These are phyloP conservation scores for Pilatotrama ljubarskyi DNA, from an alignment of 768 basidiomycete genomes.

Conservation along the genomic window DNA sequence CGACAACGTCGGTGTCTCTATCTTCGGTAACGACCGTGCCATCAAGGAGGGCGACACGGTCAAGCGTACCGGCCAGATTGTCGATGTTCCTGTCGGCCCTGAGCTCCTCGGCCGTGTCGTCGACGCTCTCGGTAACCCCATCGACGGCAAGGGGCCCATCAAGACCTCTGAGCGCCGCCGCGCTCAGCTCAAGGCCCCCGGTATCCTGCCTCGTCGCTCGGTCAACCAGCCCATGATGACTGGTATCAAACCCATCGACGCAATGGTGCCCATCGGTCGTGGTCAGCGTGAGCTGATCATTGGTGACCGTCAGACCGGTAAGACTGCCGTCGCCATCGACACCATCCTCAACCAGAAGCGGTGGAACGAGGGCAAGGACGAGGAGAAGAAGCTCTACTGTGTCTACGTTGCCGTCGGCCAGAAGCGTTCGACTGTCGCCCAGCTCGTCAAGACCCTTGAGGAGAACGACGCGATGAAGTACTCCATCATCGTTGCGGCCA, in stretches of 20 bases:
- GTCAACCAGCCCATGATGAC: constrained; percentile 99
- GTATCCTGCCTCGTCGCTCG: constrained; percentile 98
- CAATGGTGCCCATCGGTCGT: constrained; percentile 99
- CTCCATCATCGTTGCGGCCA: constrained; percentile 98
- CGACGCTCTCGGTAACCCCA: constrained; percentile 99
- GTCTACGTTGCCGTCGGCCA: constrained; percentile 99
- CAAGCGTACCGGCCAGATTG: constrained; percentile 99
- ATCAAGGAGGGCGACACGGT: constrained; percentile 99
- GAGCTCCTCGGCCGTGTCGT: constrained; percentile 98
- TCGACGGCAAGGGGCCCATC: constrained; percentile 99
- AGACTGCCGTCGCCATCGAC: constrained; percentile 99
- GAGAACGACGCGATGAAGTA: constrained; percentile 99
- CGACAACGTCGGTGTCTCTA: constrained; percentile 99
- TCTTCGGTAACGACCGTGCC: constrained; percentile 97
- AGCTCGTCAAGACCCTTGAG: constrained; percentile 99
- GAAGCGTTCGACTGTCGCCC: constrained; percentile 99
- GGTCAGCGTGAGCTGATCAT: constrained; percentile 99
- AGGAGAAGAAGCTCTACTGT: constrained; percentile 98
- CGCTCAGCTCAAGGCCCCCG: constrained; percentile 98
- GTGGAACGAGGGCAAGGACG: constrained; percentile 98
- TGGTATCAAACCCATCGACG: constrained; percentile 99
- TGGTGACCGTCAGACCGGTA: constrained; percentile 99
- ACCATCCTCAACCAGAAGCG: constrained; percentile 99
- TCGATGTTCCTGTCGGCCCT: constrained; percentile 98
- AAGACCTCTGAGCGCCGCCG: constrained; percentile 91